Conservation (phyloP, 2,329 filamentous ascomycete species). For the Trichoderma cornu-damae region DNA sequence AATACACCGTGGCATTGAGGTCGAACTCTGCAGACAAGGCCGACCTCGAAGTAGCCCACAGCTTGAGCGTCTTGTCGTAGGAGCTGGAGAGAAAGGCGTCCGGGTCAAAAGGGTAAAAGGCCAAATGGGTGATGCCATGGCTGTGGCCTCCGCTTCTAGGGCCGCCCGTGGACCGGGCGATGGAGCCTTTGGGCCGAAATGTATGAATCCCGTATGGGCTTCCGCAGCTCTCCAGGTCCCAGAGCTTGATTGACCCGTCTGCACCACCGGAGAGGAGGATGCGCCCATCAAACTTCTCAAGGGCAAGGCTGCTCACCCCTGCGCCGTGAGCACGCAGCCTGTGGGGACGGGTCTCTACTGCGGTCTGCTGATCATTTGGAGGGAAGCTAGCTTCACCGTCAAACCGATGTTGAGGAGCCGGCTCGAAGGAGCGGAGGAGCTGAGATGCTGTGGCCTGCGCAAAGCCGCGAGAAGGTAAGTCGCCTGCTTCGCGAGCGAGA, state of each 20-base stretch:
- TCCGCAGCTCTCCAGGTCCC: slow-evolving; percentile 68
- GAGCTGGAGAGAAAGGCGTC: slow-evolving; percentile 71
- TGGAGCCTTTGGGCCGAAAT: slow-evolving; percentile 51
- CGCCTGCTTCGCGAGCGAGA: slow-evolving; percentile 69
- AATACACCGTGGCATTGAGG: slow-evolving; percentile 64
- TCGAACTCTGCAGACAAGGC: slow-evolving; percentile 60
- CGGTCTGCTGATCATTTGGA: slow-evolving; percentile 19
- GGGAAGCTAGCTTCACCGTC: slow-evolving; percentile 43
- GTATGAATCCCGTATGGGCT: slow-evolving; percentile 42
- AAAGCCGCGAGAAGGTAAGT: slow-evolving; percentile 58
- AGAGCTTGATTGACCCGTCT: slow-evolving; percentile 77
- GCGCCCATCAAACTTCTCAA: slow-evolving; percentile 74
- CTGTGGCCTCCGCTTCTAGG: slow-evolving; percentile 45
- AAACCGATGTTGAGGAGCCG: slow-evolving; percentile 64
- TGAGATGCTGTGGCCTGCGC: slow-evolving; percentile 60
- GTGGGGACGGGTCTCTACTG: slow-evolving; percentile 29
- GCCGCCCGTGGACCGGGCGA: slow-evolving; percentile 39
- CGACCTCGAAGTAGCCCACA: slow-evolving; percentile 64
- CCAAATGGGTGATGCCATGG: slow-evolving; percentile 69
- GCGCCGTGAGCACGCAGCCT: slow-evolving; percentile 63
- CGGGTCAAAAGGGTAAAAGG: slow-evolving; percentile 73
- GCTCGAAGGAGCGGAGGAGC: slow-evolving; percentile 64
- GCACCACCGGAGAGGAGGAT: slow-evolving; percentile 80
- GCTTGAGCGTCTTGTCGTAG: slow-evolving; percentile 71
- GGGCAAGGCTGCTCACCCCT: slow-evolving; percentile 71